phyloP scores from a whole-genome alignment of 257 asterid genomes.

The Cynanchum wilfordii region DNA sequence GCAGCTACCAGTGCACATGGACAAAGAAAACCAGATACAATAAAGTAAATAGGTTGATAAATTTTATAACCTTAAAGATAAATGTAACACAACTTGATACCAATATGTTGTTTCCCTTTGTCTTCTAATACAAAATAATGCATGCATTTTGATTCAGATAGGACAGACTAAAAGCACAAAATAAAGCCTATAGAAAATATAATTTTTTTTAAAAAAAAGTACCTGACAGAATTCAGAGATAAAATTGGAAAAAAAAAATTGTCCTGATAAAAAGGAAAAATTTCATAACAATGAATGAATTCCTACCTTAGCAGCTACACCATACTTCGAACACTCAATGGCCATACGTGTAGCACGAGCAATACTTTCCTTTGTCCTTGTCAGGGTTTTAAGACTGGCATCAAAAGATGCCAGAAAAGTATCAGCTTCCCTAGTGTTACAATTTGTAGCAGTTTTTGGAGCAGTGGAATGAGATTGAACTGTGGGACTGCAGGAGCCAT shows the following conservation, averaged over 20 bases:
- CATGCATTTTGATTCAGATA: background rate
- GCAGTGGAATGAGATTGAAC: conserved; percentile 43
- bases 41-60: background rate
- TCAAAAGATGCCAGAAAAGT: conserved; percentile 61
- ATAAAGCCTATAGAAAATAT: background rate
- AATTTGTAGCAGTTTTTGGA: conserved; percentile 44
- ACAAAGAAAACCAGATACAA: too few relatives aligned
- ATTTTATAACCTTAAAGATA: background rate
- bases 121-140: background rate
- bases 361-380: conserved; percentile 84
- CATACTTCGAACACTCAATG: conserved; percentile 77
- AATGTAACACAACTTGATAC: background rate
- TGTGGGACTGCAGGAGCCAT: conserved; percentile 48
- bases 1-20: background rate
- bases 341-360: conserved; percentile 79
- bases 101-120: background rate
- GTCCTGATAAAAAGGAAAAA: background rate
- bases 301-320: conserved; percentile 79
- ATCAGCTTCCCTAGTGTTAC: conserved; percentile 52
- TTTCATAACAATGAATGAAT: background rate
- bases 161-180: background rate
- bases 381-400: conserved; percentile 55
- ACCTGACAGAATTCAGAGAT: background rate
- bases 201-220: background rate
- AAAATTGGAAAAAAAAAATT: too few relatives aligned